phyloP scores from a whole-genome alignment of 306 rosid genomes.

The Hippophae rhamnoides region DNA sequence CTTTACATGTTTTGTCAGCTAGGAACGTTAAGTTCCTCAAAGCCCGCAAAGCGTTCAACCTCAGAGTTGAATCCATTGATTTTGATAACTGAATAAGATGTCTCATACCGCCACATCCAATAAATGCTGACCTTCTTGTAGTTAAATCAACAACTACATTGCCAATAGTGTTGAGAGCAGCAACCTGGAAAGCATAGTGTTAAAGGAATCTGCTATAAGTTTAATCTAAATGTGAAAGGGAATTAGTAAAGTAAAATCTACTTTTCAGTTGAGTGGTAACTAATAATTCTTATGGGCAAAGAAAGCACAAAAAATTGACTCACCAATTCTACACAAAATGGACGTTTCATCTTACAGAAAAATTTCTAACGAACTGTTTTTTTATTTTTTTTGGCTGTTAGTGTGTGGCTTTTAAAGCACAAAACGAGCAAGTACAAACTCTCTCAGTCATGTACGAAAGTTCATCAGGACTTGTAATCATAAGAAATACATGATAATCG shows the following conservation, averaged over 20 bases:
- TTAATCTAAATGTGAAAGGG: too few relatives aligned
- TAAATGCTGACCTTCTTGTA: constrained; percentile 44
- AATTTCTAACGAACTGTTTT: too few relatives aligned
- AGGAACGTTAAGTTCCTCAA: constrained; percentile 80
- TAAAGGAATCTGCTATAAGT: not conserved
- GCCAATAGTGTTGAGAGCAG: constrained; percentile 74
- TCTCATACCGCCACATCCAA: constrained; percentile 70
- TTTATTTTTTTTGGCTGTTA: not conserved
- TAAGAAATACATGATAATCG: too few relatives aligned
- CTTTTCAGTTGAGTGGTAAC: too few relatives aligned
- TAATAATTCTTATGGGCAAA: too few relatives aligned
- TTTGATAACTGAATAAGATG: constrained; percentile 70
- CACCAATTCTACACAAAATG: too few relatives aligned
- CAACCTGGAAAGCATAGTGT: constrained; percentile 48
- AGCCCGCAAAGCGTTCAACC: constrained; percentile 79
- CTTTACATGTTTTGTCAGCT: constrained; percentile 57
- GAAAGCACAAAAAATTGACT: too few relatives aligned
- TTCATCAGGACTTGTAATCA: not conserved
- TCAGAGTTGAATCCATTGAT: constrained; percentile 73
- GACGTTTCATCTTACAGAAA: too few relatives aligned
- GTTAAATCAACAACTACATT: constrained; percentile 73
- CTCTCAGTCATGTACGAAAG: not conserved
- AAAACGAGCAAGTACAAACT: not conserved
- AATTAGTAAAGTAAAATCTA: too few relatives aligned
- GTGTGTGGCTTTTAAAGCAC: not conserved